Evolutionary conservation across 2,329 filamentous ascomycete species (phyloP), one percentile per base, ranked within the genome.

Genomic region (Botryosphaeria dothidea): DNA sequence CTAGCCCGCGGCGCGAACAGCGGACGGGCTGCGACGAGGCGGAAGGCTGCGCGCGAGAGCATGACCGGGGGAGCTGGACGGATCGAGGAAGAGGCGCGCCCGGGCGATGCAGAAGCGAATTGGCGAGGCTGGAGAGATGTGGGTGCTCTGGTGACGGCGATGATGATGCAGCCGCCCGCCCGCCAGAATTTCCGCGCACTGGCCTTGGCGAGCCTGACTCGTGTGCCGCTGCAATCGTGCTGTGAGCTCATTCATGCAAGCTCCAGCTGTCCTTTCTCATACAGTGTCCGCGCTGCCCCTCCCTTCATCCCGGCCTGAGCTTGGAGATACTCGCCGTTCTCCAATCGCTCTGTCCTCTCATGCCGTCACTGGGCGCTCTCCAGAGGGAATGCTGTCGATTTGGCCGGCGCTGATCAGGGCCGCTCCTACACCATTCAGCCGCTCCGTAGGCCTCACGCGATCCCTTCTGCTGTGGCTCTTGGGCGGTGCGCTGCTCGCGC

Each of bases 331-430:
- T 57, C 2, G 4, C 25, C 17, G 45, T 61, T 65, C 63, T 65
- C 46, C 56, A 36, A 29, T 19, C 62, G 52, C 41, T 60, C 54
- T 51, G 43, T 54, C 68, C 58, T 68, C 71, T 68, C 75, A 78
- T 78, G 76, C 75, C 74, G 70, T 71, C 68, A 65, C 65, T 67
- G 67, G 66, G 64, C 52, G 67, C 71, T 68, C 17, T 65, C 68
- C 65, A 67, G 36, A 71, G 75, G 76, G 74, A 71, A 78, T 78
- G 76, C 75, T 73, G 74, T 72, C 67, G 70, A 74, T 70, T 71
- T 69, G 68, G 70, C 66, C 69, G 71, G 70, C 71, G 70, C 70
- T 69, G 69, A 66, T 67, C 68, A 71, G 70, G 68, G 62, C 68
- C 67, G 68, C 69, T 69, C 69, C 66, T 67, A 69, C 49, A 23